A percentile compares a stretch with the other conserved stretches of the same genome.
These are phyloP conservation scores for Cucumis sativus DNA, from an alignment of 306 rosid genomes.

Conservation along the genomic window Cucumber_9930_V3 NC_026656.2:19434501-19435000, in stretches of 20 bases:
- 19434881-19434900: not conserved
- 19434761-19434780: not conserved
- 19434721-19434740: not conserved
- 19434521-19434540: not conserved
- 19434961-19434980: slow-evolving; percentile 59
- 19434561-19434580: too few species aligned
- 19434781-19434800: not conserved
- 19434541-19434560: too few species aligned
- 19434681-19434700: not conserved
- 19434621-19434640: not conserved
- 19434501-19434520: too few species aligned
- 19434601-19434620: not conserved
- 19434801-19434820: not conserved
- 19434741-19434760: not conserved
- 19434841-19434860: not conserved
- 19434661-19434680: not conserved
- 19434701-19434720: not conserved
- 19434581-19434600: not conserved
- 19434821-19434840: not conserved
- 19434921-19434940: slow-evolving; percentile 52
- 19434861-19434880: not conserved
- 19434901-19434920: not conserved
- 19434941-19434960: slow-evolving; percentile 80
- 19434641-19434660: not conserved
- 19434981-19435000: slow-evolving; percentile 77